These are phyloP conservation scores for Rhizopogon roseolus DNA, from an alignment of 768 basidiomycete species.

Conservation along the genomic window DNA sequence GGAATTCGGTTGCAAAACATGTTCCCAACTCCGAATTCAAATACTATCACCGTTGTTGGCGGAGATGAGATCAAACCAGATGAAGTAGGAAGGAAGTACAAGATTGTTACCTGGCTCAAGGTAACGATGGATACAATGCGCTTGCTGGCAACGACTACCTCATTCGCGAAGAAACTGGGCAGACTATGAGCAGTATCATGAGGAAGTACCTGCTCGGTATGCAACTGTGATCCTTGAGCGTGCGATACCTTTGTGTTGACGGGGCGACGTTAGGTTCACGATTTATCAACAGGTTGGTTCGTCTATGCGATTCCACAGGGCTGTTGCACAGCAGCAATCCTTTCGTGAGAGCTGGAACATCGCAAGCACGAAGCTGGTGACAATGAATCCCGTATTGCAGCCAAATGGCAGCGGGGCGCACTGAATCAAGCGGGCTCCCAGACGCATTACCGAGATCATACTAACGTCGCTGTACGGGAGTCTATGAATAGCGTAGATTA, in stretches of 20 bases:
- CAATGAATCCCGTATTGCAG: conserved; percentile 23
- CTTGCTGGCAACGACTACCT: conserved; percentile 64
- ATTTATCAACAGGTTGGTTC: conserved; percentile 35
- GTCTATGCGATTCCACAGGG: conserved; percentile 24
- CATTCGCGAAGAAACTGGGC: conserved; percentile 80
- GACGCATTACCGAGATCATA: conserved; percentile 52
- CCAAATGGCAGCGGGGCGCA: conserved; percentile 47
- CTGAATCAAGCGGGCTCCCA: conserved; percentile 44
- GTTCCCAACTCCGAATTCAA: conserved; percentile 16
- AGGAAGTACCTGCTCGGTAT: conserved; percentile 81
- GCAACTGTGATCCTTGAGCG: not conserved
- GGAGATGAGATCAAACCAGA: conserved; percentile 51
- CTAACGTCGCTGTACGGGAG: conserved; percentile 59
- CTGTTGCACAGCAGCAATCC: conserved; percentile 39
- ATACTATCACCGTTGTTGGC: conserved; percentile 30
- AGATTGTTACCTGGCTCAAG: conserved; percentile 76
- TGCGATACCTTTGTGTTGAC: not conserved
- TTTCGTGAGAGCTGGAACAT: conserved; percentile 45
- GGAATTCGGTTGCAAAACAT: conserved; percentile 60
- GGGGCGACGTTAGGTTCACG: conserved; percentile 49
- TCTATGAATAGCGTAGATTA: conserved; percentile 79
- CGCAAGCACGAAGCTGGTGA: conserved; percentile 16
- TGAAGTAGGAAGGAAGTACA: conserved; percentile 51
- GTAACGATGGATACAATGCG: conserved; percentile 77
- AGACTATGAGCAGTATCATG: conserved; percentile 73